Conservation (phyloP, 2,329 filamentous ascomycete genomes). For the Ophiocordyceps camponoti-floridani region DNA sequence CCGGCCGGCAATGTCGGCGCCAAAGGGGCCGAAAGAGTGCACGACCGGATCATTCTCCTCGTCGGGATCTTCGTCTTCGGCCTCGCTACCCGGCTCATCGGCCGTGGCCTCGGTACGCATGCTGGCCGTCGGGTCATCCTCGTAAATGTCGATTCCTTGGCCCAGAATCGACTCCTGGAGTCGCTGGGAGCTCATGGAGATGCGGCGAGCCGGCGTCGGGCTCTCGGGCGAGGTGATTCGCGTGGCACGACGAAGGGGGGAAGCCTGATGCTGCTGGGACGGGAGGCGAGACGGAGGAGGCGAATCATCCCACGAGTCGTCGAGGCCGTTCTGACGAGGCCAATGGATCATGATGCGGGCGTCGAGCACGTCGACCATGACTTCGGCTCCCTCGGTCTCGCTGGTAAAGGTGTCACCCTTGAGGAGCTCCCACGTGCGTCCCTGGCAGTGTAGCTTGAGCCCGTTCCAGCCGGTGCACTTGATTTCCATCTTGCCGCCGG, state of each 20-base stretch:
- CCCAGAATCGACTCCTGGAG: slow-evolving; percentile 14
- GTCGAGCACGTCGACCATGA: slow-evolving; percentile 92
- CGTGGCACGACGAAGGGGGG: slow-evolving; percentile 35
- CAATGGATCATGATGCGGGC: slow-evolving; percentile 78
- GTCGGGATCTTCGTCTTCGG: slow-evolving; percentile 50
- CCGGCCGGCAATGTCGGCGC: slow-evolving; percentile 66
- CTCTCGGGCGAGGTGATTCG: slow-evolving; percentile 63
- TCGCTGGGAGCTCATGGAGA: slow-evolving; percentile 19
- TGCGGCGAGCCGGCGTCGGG: slow-evolving; percentile 26
- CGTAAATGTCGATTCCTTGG: slow-evolving; percentile 49
- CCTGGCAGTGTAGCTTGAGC: slow-evolving; percentile 79
- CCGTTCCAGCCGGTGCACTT: slow-evolving; percentile 94
- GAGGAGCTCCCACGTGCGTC: slow-evolving; percentile 64
- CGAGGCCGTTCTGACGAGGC: slow-evolving; percentile 43
- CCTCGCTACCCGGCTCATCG: slow-evolving; percentile 39
- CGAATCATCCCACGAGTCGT: slow-evolving; percentile 57
- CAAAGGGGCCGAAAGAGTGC: slow-evolving; percentile 82
- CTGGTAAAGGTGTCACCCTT: slow-evolving; percentile 86
- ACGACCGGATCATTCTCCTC: slow-evolving; percentile 92
- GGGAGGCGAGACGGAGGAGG: slow-evolving; percentile 18
- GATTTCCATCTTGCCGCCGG: slow-evolving; percentile 68
- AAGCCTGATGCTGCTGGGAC: slow-evolving; percentile 28
- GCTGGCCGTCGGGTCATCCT: slow-evolving; percentile 40
- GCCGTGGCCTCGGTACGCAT: slow-evolving; percentile 31
- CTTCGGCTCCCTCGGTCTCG: slow-evolving; percentile 70